Base-by-base conservation (phyloP, 495 filamentous ascomycete species). In the Acidiella bohemica region DNA sequence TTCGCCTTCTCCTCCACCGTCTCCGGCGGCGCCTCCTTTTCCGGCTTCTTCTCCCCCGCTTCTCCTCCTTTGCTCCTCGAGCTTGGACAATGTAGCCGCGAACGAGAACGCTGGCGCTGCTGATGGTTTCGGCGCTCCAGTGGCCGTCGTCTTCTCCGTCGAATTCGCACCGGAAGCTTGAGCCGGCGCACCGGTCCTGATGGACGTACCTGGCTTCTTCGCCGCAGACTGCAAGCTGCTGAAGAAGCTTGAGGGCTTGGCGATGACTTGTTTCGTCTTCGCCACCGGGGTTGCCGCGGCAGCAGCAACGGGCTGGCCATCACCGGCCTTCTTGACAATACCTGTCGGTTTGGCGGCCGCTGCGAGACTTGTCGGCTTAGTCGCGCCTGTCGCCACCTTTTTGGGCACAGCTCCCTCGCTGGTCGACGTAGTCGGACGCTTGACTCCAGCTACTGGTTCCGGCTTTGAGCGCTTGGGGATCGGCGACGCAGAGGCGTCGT, bases 1-100 rank as follows among this genome's bases (percentile, higher is more conserved):
- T 76, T 82, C 18, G 64, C 58, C 28, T 70, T 76, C 55, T 92
- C 72, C 49, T 86, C 81, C 18, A 76, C 67, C 0, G 84, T 92
- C 62, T 93, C 85, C 0, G 75, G 72, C 0, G 74, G 66, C 5
- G 13, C n/a, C 2, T 62, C 57, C 23, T 70, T 60, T 34, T 76
- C 67, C 16, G 62, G 57, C 7, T 68, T 60, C 39, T 76, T 68
- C 1, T 54, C 3, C 66, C 56, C 18, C 64, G 64, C 18, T 70
- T 67, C 11, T 72, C 52, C 32, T 80, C 72, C 43, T 74, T 76
- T 9, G 71, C 70, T 80, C 77, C 23, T 67, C 65, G 19, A 88
- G 70, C 39, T 74, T 73, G 5, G 75, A 76, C 64, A 92, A 59
- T 0, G 57, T 59, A 12, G 58, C 65, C 3, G 67, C 64, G 32